Base-by-base conservation (phyloP, 1,139 yeast species). In the Candida sojae region DNA sequence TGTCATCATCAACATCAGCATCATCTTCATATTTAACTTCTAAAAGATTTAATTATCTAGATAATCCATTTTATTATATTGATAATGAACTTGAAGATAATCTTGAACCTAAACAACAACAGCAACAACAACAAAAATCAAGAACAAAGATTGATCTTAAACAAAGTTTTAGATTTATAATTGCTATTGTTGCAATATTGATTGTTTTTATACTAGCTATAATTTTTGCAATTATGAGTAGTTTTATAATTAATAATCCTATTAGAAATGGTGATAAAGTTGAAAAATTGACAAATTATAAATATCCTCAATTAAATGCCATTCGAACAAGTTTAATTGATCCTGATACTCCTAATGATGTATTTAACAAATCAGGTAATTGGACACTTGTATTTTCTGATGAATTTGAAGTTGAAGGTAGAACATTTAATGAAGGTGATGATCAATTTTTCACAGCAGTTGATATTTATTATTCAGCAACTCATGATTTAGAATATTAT, bases 301-400 rank as follows among this genome's bases (percentile, higher is more conserved):
- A 38, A 30, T 66, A 64, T 46, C 67, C 67, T 2, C 50, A 58
- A 9, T 47, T 66, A 25, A 49, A 61, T 8, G 62, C 69, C 4
- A 58, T 66, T 37, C 51, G 70, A 35, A 57, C 63, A 2, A 43
- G 32, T 36, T 54, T 66, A 23, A 51, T 66, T 10, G 71, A 66
- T 46, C 66, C 66, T 1, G 70, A 65, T 48, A 66, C 71, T 11
- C 69, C 69, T 0, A 35, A 7, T 29, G 46, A 39, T 23, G 6
- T 28, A 5, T 42, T 50, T 8, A 56, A 51, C 35, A 43, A 39
- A n/a, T 51, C 58, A 17, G 43, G 39, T 5, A 49, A 44, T 4
- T 66, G 69, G 69, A 59, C 57, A 1, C 54, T 67, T 49, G 66
- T 64, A 2, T 67, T 66, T 42, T 64, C 69, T 2, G 71, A 67